These are phyloP conservation scores for Hypericum androsaemum DNA, from an alignment of 345 rosid genomes.

Conservation along the genomic window DNA sequence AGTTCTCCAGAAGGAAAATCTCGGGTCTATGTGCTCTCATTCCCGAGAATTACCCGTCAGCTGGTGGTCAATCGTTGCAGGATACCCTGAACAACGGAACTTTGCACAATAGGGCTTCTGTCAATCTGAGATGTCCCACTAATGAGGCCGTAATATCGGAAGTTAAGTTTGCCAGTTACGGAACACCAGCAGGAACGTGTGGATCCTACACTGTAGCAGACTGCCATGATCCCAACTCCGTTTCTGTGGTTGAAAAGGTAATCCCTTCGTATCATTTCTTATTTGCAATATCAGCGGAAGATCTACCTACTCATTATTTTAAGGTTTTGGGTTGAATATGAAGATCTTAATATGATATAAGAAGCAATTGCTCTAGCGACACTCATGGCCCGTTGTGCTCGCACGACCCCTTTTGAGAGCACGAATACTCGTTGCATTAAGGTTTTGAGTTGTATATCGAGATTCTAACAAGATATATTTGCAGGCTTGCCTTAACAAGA, in stretches of 20 bases:
- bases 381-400: no score
- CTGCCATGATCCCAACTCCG: conserved; percentile 47
- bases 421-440: no score
- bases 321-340: no score
- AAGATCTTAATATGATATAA: no score
- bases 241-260: conserved; percentile 38
- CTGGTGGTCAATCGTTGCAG: conserved; percentile 8
- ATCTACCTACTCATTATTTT: background rate
- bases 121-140: conserved; percentile 36
- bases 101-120: conserved; percentile 12
- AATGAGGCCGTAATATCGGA: conserved; percentile 17
- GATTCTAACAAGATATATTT: conserved; percentile 5
- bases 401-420: no score
- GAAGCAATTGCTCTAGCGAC: no score
- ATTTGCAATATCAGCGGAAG: background rate
- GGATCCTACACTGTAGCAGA: conserved; percentile 40
- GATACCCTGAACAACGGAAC: conserved; percentile 14
- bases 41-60: conserved; percentile 34
- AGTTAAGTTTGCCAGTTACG: conserved; percentile 54
- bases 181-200: conserved; percentile 47
- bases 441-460: no score
- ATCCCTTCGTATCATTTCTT: background rate
- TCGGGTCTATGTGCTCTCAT: conserved; percentile 26
- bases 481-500: conserved; percentile 41
- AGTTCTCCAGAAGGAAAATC: conserved; percentile 49